phyloP scores from a whole-genome alignment of 805 yeast species.

The Saccharomycopsis sp. region DNA sequence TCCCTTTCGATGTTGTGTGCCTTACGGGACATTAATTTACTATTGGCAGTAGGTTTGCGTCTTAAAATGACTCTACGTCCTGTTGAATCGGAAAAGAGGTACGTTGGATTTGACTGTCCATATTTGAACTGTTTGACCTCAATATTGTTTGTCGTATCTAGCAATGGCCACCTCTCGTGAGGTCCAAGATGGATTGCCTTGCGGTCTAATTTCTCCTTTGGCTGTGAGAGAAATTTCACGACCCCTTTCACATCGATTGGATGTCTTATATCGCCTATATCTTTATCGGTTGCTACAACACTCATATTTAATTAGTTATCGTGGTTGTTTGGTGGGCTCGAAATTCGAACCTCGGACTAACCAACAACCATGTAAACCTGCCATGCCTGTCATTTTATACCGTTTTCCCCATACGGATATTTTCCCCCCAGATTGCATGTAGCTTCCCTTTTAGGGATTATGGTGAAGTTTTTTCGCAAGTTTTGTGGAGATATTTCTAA shows the following conservation, averaged over 20 bases:
- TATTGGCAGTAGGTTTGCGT: slow-evolving; percentile 48
- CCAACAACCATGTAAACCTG: neutral
- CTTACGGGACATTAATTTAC: slow-evolving; percentile 42
- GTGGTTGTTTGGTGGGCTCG: too few species aligned
- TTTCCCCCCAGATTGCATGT: neutral
- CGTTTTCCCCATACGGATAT: neutral
- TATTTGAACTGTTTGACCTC: slow-evolving; percentile 46
- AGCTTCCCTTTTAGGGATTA: neutral
- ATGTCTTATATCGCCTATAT: slow-evolving; percentile 28
- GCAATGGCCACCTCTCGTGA: slow-evolving; percentile 23
- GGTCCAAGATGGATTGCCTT: slow-evolving; percentile 20
- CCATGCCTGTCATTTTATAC: neutral
- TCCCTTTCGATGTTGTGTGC: slow-evolving; percentile 64
- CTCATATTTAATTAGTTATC: neutral
- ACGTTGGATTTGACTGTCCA: slow-evolving; percentile 64
- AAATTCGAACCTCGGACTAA: neutral
- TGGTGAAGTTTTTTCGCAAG: slow-evolving; percentile 5
- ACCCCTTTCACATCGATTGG: slow-evolving; percentile 26
- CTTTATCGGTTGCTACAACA: slow-evolving; percentile 29
- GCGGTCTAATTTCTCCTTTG: slow-evolving; percentile 7
- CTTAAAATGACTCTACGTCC: slow-evolving; percentile 43
- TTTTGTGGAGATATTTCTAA: slow-evolving; percentile 2
- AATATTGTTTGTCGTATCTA: slow-evolving; percentile 27
- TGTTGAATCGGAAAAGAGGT: slow-evolving; percentile 37
- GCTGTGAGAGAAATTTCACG: slow-evolving; percentile 24